Percentiles rank a stretch among this genome's conserved stretches.
Conservation (phyloP, 306 rosid species). For the Vigna angularis region DNA sequence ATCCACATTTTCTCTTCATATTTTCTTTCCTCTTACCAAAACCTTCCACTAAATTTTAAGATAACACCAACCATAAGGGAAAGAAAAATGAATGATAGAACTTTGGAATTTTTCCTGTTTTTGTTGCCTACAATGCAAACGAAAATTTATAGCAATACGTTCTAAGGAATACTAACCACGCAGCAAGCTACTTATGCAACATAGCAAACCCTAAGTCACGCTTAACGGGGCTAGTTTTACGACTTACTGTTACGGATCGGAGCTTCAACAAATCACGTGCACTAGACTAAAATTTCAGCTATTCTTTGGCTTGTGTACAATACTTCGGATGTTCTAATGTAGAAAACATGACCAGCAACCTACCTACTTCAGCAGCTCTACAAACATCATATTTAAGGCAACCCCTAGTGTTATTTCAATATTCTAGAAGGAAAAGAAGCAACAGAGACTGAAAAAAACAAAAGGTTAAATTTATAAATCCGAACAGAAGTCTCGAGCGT, state of each 20-base stretch:
- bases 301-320: not conserved
- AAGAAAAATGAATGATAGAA: not conserved
- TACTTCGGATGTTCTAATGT: not conserved
- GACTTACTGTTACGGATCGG: not conserved
- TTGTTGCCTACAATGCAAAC: not conserved
- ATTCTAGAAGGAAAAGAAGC: constrained; percentile 20
- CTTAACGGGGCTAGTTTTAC: not conserved
- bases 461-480: constrained; percentile 32
- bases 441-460: constrained; percentile 12
- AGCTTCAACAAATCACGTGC: not conserved
- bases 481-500: constrained; percentile 41
- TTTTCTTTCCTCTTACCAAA: not conserved
- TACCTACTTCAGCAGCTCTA: not conserved
- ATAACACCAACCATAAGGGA: not conserved
- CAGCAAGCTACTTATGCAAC: not conserved
- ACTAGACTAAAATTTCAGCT: not conserved
- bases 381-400: constrained; percentile 1
- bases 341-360: not conserved
- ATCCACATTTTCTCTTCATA: not conserved
- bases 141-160: not conserved
- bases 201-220: not conserved
- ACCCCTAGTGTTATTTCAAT: constrained; percentile 12
- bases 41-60: not conserved
- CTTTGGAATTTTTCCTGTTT: not conserved
- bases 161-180: not conserved